Percentiles rank a stretch among this genome's conserved stretches.
These are phyloP conservation scores for Colletotrichum eleusines DNA, from an alignment of 2,329 filamentous ascomycete genomes.

Conservation along the genomic window DNA sequence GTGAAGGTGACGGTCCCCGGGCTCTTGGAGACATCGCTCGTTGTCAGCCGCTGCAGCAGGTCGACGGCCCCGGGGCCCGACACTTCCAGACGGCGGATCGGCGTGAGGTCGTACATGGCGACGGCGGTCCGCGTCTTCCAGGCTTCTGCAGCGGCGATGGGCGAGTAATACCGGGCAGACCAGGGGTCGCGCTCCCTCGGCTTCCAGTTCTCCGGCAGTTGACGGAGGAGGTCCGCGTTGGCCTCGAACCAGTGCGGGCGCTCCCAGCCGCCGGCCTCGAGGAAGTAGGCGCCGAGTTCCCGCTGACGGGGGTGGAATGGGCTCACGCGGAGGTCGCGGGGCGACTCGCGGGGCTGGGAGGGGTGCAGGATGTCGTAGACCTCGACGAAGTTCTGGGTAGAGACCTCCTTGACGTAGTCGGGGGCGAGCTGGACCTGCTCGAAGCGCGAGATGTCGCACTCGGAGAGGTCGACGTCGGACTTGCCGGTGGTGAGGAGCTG, in stretches of 20 bases:
- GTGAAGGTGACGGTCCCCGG: slow-evolving; percentile 67
- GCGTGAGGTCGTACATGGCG: slow-evolving; percentile 73
- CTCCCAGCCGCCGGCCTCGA: slow-evolving; percentile 72
- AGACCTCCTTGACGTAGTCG: slow-evolving; percentile 69
- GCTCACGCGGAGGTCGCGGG: slow-evolving; percentile 68
- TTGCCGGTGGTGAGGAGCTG: slow-evolving; percentile 68
- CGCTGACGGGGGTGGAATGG: slow-evolving; percentile 68
- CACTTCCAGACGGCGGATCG: slow-evolving; percentile 68
- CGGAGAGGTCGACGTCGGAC: slow-evolving; percentile 67
- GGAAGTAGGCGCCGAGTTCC: slow-evolving; percentile 69
- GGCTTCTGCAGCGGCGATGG: slow-evolving; percentile 70
- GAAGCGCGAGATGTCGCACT: slow-evolving; percentile 71
- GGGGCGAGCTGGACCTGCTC: slow-evolving; percentile 70
- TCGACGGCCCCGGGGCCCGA: slow-evolving; percentile 67
- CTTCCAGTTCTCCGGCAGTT: slow-evolving; percentile 65
- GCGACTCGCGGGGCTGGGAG: slow-evolving; percentile 67
- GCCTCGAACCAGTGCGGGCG: slow-evolving; percentile 72
- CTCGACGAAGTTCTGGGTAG: slow-evolving; percentile 71
- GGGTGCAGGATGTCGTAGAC: slow-evolving; percentile 75
- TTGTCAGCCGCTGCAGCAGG: slow-evolving; percentile 67
- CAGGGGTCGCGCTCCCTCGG: slow-evolving; percentile 69
- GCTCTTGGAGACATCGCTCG: slow-evolving; percentile 60
- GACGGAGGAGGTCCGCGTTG: slow-evolving; percentile 63
- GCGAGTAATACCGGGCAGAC: slow-evolving; percentile 68
- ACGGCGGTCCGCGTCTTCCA: slow-evolving; percentile 74